Evolutionary conservation across 805 yeast genomes (phyloP).

Genomic region (Wickerhamomyces bovis): DNA sequence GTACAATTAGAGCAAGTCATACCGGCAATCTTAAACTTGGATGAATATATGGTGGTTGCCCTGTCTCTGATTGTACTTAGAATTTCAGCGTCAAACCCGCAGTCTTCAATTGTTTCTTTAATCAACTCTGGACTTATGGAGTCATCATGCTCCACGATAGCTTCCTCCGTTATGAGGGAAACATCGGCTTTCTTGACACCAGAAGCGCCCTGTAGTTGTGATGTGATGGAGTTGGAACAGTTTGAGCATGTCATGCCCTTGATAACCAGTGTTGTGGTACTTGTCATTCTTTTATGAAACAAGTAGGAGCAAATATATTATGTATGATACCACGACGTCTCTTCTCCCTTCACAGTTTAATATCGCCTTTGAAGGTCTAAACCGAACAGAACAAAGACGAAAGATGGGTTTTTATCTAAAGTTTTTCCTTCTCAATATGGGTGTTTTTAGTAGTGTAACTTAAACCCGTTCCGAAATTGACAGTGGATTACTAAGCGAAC

Average conservation of each 20-base stretch:
- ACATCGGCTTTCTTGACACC: slow-evolving; percentile 56
- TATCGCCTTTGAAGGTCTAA: no score
- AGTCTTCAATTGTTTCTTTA: slow-evolving; percentile 55
- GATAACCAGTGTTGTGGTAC: slow-evolving; percentile 16
- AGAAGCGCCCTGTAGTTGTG: slow-evolving; percentile 40
- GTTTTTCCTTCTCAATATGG: no score
- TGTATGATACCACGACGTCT: no score
- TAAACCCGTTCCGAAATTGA: no score
- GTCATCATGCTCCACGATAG: slow-evolving; percentile 44
- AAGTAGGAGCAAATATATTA: no score
- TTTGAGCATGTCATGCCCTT: slow-evolving; percentile 91
- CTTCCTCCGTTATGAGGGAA: slow-evolving; percentile 74
- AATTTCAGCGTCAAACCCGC: slow-evolving; percentile 42
- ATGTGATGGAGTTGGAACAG: slow-evolving; percentile 63
- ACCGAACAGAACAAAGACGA: no score
- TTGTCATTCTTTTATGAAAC: background rate
- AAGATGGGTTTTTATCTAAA: no score
- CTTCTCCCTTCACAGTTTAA: no score
- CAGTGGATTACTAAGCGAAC: no score
- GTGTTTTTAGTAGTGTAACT: no score
- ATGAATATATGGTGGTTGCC: background rate
- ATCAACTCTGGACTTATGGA: slow-evolving; percentile 29
- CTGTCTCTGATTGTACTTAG: slow-evolving; percentile 1
- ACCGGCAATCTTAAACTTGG: slow-evolving; percentile 36
- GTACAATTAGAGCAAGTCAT: slow-evolving; percentile 92